Evolutionary conservation across 2,329 filamentous ascomycete genomes (phyloP).

Genomic region (Stromatinia cepivora): DNA sequence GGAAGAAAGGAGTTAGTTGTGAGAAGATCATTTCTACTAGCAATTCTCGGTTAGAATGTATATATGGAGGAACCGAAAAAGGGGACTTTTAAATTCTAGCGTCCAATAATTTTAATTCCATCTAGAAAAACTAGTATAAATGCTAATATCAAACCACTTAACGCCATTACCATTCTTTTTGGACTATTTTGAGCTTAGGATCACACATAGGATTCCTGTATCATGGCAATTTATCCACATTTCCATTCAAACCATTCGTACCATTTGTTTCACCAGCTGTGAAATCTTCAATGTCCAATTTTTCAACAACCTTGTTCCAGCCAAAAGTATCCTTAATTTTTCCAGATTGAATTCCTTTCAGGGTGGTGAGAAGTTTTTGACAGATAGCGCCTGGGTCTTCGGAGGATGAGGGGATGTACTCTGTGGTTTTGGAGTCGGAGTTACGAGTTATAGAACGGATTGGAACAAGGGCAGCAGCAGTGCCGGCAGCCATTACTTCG

Average conservation of each 20-base stretch:
- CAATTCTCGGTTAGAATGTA: too few species aligned
- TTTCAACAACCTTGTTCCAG: conserved; percentile 39
- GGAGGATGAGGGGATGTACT: conserved; percentile 54
- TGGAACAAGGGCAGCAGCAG: conserved; percentile 86
- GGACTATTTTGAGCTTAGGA: neutral
- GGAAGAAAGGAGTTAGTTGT: too few species aligned
- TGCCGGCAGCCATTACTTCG: conserved; percentile 90
- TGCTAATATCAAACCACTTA: neutral
- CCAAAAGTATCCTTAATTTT: conserved; percentile 65
- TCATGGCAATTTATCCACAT: conserved; percentile 29
- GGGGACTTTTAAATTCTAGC: too few species aligned
- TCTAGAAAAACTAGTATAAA: neutral
- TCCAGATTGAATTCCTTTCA: conserved; percentile 85
- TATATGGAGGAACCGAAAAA: too few species aligned
- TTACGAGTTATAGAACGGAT: conserved; percentile 85
- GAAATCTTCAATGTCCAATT: conserved; percentile 38
- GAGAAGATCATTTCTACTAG: too few species aligned
- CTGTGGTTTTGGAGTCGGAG: conserved; percentile 51
- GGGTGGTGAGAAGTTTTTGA: conserved; percentile 67
- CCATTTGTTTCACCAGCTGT: conserved; percentile 31
- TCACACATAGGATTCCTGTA: neutral
- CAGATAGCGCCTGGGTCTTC: conserved; percentile 74
- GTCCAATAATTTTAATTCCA: neutral
- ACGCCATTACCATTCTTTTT: neutral
- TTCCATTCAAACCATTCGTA: conserved; percentile 26